Evolutionary conservation across 345 rosid genomes (phyloP).

Genomic region (Gossypium turneri): DNA sequence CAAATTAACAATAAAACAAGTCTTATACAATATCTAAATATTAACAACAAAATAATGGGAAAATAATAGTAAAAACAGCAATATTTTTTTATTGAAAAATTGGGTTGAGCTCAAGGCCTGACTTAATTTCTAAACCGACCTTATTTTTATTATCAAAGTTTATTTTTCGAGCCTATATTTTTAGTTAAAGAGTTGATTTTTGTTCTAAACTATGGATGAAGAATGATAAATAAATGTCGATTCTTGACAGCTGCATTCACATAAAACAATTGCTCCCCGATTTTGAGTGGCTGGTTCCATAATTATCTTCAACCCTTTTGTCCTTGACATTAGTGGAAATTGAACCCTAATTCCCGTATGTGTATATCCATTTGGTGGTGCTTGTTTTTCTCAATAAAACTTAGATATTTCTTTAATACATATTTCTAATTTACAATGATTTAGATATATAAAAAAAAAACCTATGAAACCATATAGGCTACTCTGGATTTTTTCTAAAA

Average conservation of each 20-base stretch:
- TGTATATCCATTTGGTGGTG: neutral
- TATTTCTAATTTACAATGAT: too few species aligned
- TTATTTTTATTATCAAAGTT: accelerated
- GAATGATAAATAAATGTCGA: neutral
- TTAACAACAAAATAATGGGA: too few species aligned
- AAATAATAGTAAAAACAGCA: too few species aligned
- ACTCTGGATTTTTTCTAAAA: too few species aligned
- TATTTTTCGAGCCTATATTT: too few species aligned
- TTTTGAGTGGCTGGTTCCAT: neutral
- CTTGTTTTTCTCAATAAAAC: neutral
- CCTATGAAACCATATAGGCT: too few species aligned
- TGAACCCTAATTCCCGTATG: neutral
- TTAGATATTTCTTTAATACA: too few species aligned
- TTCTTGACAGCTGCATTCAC: neutral
- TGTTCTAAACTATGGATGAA: too few species aligned
- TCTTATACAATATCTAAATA: too few species aligned
- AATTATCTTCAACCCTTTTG: neutral
- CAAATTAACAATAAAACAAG: too few species aligned
- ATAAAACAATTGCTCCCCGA: neutral
- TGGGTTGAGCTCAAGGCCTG: accelerated
- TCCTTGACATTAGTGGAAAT: neutral
- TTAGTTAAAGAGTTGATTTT: accelerated
- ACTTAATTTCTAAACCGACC: accelerated
- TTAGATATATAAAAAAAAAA: too few species aligned
- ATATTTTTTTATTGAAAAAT: too few species aligned